A percentile compares a stretch with the other conserved stretches of the same genome.
Conservation (phyloP, 805 yeast genomes). For the Teunomyces pallodes region DNA sequence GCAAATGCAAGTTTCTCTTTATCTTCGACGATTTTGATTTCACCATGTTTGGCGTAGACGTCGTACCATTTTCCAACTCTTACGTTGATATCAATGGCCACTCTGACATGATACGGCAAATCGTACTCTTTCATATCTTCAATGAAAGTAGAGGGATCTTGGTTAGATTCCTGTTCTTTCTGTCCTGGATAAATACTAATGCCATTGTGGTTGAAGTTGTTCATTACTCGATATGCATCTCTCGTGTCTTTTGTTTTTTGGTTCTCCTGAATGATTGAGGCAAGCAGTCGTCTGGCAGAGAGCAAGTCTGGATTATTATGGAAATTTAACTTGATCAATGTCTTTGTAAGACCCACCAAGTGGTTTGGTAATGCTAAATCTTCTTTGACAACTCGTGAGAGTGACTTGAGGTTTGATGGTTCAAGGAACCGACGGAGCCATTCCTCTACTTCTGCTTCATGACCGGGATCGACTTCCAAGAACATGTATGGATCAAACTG, state of each 20-base stretch:
- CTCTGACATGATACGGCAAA: slow-evolving; percentile 95
- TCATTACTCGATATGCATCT: slow-evolving; percentile 63
- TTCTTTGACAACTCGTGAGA: slow-evolving; percentile 62
- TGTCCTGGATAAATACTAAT: not conserved
- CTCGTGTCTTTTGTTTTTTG: slow-evolving; percentile 57
- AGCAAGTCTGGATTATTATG: slow-evolving; percentile 71
- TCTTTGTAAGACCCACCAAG: slow-evolving; percentile 67
- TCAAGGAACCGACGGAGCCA: slow-evolving; percentile 69
- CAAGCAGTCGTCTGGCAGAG: slow-evolving; percentile 66
- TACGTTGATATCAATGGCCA: slow-evolving; percentile 82
- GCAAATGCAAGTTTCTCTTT: slow-evolving; percentile 86
- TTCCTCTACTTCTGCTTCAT: slow-evolving; percentile 82
- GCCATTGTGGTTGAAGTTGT: slow-evolving; percentile 32
- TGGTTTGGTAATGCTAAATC: slow-evolving; percentile 85
- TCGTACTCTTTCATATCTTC: slow-evolving; percentile 90
- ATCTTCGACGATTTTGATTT: slow-evolving; percentile 54
- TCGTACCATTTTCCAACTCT: slow-evolving; percentile 97
- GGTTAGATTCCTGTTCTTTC: slow-evolving; percentile 11
- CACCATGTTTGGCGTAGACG: slow-evolving; percentile 62
- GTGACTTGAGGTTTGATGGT: slow-evolving; percentile 49
- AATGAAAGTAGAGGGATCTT: slow-evolving; percentile 62
- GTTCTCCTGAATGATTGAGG: slow-evolving; percentile 71
- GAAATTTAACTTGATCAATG: slow-evolving; percentile 66
- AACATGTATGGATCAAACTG: slow-evolving; percentile 87
- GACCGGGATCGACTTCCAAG: slow-evolving; percentile 58